Conservation (phyloP, 176 grass and related monocot genomes). For the Aegilops umbellulata region DNA sequence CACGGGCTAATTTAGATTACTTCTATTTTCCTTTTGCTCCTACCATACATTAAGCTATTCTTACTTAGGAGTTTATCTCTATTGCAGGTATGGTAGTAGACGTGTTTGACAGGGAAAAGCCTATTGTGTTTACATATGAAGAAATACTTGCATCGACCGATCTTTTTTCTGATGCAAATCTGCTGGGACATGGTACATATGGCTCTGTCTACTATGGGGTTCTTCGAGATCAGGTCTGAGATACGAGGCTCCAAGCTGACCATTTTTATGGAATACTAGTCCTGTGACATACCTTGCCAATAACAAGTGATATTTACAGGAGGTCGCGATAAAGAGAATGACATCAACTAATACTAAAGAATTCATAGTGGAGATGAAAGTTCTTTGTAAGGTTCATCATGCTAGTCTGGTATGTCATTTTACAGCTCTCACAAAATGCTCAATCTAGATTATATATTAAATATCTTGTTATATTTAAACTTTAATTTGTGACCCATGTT, state of each 20-base stretch:
- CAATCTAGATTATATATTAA: conserved; percentile 2
- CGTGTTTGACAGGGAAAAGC: conserved; percentile 87
- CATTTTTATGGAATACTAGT: conserved; percentile 24
- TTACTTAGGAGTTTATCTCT: conserved; percentile 14
- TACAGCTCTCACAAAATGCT: conserved; percentile 17
- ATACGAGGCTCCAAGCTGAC: neutral
- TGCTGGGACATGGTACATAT: conserved; percentile 96
- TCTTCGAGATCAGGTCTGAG: conserved; percentile 84
- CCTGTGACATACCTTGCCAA: neutral
- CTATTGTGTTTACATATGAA: conserved; percentile 75
- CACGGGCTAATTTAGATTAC: conserved; percentile 7
- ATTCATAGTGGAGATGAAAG: conserved; percentile 96
- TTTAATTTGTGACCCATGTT: conserved; percentile 50
- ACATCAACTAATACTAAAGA: conserved; percentile 96
- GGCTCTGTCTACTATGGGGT: conserved; percentile 95
- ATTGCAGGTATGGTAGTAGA: conserved; percentile 63
- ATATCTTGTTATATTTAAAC: conserved; percentile 20
- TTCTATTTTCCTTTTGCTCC: conserved; percentile 2
- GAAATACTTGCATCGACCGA: conserved; percentile 82
- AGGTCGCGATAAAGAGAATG: conserved; percentile 99
- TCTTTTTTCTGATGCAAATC: conserved; percentile 92
- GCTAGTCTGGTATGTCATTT: conserved; percentile 81
- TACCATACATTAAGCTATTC: neutral
- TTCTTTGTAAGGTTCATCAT: conserved; percentile 99
- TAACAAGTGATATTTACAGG: conserved; percentile 47